phyloP scores from a whole-genome alignment of 2,329 filamentous ascomycete species.

The Lachnellula occidentalis region DNA sequence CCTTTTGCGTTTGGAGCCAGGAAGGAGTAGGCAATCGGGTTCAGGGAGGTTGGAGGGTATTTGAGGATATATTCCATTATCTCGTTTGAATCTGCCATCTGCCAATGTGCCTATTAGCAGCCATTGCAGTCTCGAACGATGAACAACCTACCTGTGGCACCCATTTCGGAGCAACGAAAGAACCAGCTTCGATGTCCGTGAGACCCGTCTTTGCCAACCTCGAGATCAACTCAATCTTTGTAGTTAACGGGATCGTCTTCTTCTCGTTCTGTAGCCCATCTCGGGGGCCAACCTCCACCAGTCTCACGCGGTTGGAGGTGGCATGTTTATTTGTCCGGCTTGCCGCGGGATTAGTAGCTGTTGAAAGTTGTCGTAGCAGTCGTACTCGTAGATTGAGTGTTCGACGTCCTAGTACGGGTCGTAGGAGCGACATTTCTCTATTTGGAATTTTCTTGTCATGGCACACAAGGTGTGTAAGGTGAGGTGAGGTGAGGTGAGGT shows the following conservation, averaged over 20 bases:
- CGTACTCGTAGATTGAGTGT: conserved; percentile 1
- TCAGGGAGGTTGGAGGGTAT: conserved; percentile 46
- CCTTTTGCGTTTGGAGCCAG: conserved; percentile 74
- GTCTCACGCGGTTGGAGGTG: conserved; percentile 41
- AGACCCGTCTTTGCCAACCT: conserved; percentile 64
- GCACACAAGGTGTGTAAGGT: not conserved
- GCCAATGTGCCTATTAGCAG: not conserved
- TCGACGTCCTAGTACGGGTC: conserved; percentile 12
- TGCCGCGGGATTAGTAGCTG: conserved; percentile 14
- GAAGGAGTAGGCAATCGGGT: conserved; percentile 69
- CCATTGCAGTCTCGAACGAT: not conserved
- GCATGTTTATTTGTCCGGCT: conserved; percentile 10
- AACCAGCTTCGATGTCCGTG: conserved; percentile 71
- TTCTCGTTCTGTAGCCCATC: conserved; percentile 88
- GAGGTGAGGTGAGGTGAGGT: not conserved
- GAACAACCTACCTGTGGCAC: conserved; percentile 61
- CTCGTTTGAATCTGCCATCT: conserved; percentile 76
- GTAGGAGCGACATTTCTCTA: conserved; percentile 15
- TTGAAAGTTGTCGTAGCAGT: conserved; percentile 20
- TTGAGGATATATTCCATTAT: conserved; percentile 66
- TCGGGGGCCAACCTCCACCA: conserved; percentile 79
- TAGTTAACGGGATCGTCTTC: conserved; percentile 60
- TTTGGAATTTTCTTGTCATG: not conserved
- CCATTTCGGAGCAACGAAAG: conserved; percentile 80
- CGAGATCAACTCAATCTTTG: conserved; percentile 72